Conservation (phyloP, 495 filamentous ascomycete species). For the Aspergillus leporis region DNA sequence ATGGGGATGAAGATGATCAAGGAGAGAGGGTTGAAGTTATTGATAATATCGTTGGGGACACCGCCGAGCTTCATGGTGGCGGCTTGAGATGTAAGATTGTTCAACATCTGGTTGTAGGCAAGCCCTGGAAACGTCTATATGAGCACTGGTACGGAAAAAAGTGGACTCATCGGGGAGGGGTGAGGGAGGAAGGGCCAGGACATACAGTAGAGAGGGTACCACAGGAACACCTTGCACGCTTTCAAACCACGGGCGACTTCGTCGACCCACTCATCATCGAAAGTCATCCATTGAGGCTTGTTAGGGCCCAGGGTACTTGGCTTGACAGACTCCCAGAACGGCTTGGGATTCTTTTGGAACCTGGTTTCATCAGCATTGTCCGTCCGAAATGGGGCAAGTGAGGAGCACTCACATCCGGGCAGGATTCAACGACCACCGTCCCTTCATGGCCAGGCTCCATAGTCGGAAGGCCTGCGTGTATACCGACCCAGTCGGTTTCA, state of each 20-base stretch:
- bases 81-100: conserved; percentile 77
- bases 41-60: conserved; percentile 76
- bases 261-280: conserved; percentile 74
- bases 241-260: conserved; percentile 67
- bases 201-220: conserved; percentile 67
- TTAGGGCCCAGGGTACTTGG: conserved; percentile 52
- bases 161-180: not conserved
- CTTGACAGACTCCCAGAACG: conserved; percentile 66
- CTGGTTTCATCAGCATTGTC: conserved; percentile 23
- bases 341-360: conserved; percentile 49
- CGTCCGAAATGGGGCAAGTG: not conserved
- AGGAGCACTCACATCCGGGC: conserved; percentile 29
- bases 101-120: conserved; percentile 58
- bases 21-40: conserved; percentile 75
- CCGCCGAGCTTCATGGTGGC: conserved; percentile 68
- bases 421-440: conserved; percentile 61
- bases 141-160: not conserved
- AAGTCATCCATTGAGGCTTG: conserved; percentile 63
- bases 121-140: conserved; percentile 40
- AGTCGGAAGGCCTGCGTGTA: conserved; percentile 58
- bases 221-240: conserved; percentile 68
- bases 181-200: too few species aligned
- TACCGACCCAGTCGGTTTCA: conserved; percentile 63
- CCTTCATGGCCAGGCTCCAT: conserved; percentile 59
- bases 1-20: conserved; percentile 81